A percentile compares a stretch with the other conserved stretches of the same genome.
Conservation (phyloP, 805 yeast genomes). For the Kurtzmaniella fragi region DNA sequence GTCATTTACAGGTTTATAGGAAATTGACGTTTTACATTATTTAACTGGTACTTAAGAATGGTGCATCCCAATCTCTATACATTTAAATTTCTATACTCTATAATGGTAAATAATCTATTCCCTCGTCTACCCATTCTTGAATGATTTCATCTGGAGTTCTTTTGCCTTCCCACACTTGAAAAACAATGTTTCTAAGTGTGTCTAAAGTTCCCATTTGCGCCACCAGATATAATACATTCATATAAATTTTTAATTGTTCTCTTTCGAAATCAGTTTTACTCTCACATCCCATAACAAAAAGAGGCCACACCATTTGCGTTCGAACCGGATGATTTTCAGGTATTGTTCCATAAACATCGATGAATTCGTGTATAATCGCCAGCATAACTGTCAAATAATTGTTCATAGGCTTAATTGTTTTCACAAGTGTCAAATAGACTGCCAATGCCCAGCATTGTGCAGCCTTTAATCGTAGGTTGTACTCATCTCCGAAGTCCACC, state of each 20-base stretch:
- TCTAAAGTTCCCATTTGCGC: constrained; percentile 52
- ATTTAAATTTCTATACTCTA: no score
- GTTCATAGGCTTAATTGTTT: constrained; percentile 21
- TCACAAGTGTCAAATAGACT: constrained; percentile 19
- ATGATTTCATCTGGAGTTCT: constrained; percentile 40
- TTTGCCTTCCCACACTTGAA: constrained; percentile 44
- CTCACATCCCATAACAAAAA: constrained; percentile 46
- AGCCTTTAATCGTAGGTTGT: constrained; percentile 40
- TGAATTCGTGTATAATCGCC: constrained; percentile 41
- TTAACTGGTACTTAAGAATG: no score
- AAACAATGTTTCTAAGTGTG: constrained; percentile 38
- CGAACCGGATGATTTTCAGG: constrained; percentile 42
- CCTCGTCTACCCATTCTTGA: constrained; percentile 44
- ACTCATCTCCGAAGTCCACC: constrained; percentile 26
- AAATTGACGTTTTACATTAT: no score
- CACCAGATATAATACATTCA: constrained; percentile 40
- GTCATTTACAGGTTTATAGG: constrained; percentile 2
- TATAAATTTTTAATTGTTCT: constrained; percentile 20
- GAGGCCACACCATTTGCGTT: constrained; percentile 64
- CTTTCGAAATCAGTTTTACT: constrained; percentile 31
- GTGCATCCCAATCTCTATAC: no score
- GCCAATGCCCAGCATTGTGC: constrained; percentile 57
- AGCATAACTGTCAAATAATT: constrained; percentile 18
- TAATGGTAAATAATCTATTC: constrained; percentile 46
- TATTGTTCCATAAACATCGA: constrained; percentile 42